A percentile compares a stretch with the other conserved stretches of the same genome.
These are phyloP conservation scores for Seiridium cupressi DNA, from an alignment of 2,329 filamentous ascomycete species.

Conservation along the genomic window DNA sequence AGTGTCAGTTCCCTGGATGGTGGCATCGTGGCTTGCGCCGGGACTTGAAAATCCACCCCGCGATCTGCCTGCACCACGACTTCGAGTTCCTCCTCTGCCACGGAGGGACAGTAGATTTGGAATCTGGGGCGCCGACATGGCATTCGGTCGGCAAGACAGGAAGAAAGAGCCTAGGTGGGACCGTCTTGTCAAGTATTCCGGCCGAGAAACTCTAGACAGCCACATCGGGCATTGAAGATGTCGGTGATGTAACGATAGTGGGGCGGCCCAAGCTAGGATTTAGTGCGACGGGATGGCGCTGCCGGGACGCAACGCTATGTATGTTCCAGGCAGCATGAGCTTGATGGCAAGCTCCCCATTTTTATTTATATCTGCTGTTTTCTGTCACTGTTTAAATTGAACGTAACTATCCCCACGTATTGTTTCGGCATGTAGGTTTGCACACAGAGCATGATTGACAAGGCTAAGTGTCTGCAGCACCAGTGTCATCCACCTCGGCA, in stretches of 20 bases:
- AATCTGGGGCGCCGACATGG: constrained; percentile 72
- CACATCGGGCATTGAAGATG: neutral
- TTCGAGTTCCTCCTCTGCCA: constrained; percentile 39
- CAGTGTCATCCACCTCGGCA: too few relatives aligned
- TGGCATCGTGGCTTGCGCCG: constrained; percentile 59
- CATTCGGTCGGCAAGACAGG: neutral
- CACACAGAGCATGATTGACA: too few relatives aligned
- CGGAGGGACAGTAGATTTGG: constrained; percentile 70
- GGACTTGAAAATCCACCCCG: constrained; percentile 17
- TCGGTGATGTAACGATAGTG: constrained; percentile 1
- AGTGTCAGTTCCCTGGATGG: constrained; percentile 85
- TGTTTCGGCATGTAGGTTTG: too few relatives aligned
- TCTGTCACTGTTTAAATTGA: too few relatives aligned
- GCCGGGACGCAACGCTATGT: neutral
- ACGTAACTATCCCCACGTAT: too few relatives aligned
- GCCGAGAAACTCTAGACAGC: neutral
- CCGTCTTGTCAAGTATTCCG: neutral
- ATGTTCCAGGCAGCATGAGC: neutral
- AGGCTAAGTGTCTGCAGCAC: too few relatives aligned
- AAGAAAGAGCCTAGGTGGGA: neutral
- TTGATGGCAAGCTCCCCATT: neutral
- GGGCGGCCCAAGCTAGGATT: neutral
- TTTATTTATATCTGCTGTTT: too few relatives aligned
- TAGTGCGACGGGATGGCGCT: constrained; percentile 1
- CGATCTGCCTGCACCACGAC: constrained; percentile 24